Evolutionary conservation across 1,284 basidiomycete species (phyloP).

Genomic region (Marasmius tenuissimus): DNA sequence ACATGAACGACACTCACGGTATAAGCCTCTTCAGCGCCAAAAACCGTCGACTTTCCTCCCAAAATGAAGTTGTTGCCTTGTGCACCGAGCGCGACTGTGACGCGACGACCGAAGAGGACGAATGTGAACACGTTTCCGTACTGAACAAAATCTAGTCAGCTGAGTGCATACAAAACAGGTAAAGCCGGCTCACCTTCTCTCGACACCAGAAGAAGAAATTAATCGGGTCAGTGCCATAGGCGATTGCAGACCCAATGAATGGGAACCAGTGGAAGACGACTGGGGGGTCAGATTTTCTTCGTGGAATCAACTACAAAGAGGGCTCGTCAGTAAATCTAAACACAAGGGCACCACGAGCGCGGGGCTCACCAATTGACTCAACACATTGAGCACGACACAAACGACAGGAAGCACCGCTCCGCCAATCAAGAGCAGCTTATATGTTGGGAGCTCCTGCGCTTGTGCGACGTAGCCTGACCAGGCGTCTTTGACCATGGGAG

Average conservation of each 20-base stretch:
- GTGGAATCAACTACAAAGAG: constrained; percentile 45
- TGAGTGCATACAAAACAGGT: not conserved
- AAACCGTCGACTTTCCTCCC: constrained; percentile 89
- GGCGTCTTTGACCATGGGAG: constrained; percentile 32
- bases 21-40: constrained; percentile 97
- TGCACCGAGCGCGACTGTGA: constrained; percentile 91
- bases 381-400: constrained; percentile 38
- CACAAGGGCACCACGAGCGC: not conserved
- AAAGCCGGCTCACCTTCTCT: constrained; percentile 69
- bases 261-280: constrained; percentile 85
- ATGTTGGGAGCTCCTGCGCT: constrained; percentile 36
- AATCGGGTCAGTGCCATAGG: constrained; percentile 83
- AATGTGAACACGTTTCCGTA: constrained; percentile 92
- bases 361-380: constrained; percentile 39
- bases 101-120: constrained; percentile 82
- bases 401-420: constrained; percentile 38
- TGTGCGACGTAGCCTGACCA: constrained; percentile 49
- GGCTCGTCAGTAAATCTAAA: not conserved
- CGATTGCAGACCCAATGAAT: constrained; percentile 73
- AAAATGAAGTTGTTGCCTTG: constrained; percentile 95
- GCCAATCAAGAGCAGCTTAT: constrained; percentile 33
- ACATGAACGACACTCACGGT: constrained; percentile 54
- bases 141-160: constrained; percentile 30
- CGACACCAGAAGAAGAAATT: constrained; percentile 77
- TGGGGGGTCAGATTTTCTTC: constrained; percentile 65